Conservation (phyloP, 1,284 basidiomycete genomes). For the Trichosporon sp. region DNA sequence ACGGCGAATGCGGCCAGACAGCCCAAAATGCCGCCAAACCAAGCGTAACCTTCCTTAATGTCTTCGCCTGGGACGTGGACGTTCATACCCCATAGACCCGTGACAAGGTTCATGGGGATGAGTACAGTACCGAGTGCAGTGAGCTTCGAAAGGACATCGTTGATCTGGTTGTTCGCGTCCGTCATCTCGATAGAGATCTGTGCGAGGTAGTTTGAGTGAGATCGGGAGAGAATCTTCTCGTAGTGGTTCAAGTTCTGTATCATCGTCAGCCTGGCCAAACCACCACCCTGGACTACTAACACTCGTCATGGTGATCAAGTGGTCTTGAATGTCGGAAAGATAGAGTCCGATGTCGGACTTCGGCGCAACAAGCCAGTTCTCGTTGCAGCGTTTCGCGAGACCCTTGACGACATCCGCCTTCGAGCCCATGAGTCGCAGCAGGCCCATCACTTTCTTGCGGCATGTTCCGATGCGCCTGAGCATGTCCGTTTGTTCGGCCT, state of each 20-base stretch:
- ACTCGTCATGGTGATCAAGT: constrained; percentile 94
- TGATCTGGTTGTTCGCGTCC: constrained; percentile 99
- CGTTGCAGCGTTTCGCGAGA: constrained; percentile 91
- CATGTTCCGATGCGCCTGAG: constrained; percentile 87
- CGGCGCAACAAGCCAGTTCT: constrained; percentile 97
- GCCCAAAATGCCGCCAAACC: constrained; percentile 82
- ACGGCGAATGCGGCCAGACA: constrained; percentile 69
- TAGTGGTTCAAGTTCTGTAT: constrained; percentile 93
- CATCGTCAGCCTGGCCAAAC: not conserved
- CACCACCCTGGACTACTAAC: not conserved
- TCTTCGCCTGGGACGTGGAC: constrained; percentile 72
- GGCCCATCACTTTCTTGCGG: constrained; percentile 98
- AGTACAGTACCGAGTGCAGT: constrained; percentile 97
- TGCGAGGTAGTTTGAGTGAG: constrained; percentile 98
- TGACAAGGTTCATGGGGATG: constrained; percentile 93
- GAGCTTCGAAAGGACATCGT: constrained; percentile 96
- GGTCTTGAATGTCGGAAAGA: constrained; percentile 92
- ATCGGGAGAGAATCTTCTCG: constrained; percentile 96
- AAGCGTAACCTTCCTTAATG: constrained; percentile 51
- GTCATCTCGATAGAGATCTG: constrained; percentile 99
- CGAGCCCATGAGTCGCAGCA: constrained; percentile 91
- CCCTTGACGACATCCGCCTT: constrained; percentile 99
- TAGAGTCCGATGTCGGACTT: constrained; percentile 96
- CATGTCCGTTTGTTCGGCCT: constrained; percentile 75
- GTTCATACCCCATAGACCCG: constrained; percentile 57